Evolutionary conservation across 106 monocot species (phyloP), one percentile per base, ranked within the genome.

Genomic region (Cymbidium sinense): DNA sequence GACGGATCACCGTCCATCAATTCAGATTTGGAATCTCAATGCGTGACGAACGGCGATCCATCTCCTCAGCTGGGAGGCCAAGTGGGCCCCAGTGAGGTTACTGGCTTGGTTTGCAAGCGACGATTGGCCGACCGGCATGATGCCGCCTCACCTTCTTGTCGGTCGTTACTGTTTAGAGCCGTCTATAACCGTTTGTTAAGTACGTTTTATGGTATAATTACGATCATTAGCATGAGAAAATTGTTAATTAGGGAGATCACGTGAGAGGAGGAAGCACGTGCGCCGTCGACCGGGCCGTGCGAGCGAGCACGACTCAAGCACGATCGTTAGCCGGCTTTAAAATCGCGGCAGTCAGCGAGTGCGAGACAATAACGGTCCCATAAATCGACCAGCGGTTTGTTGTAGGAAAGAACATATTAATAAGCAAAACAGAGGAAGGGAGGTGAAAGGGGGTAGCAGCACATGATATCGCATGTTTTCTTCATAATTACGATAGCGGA

Each of bases 261-360:
- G 34, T 70, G 70, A 30, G 33, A 5, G 18, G 70, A 1, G 0
- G 70, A 70, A 70, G 70, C 30, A 34, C 70, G 37, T 71, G 71
- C 71, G 71, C 71, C 71, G 71, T 71, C 71, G 71, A 34, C 34
- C 2, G 34, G 70, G 70, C 0, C 2, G 70, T 70, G 71, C 18
- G 71, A 2, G 34, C 18, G 10, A 7, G 20, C 34, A 71, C 71
- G 6, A 71, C 71, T 67, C 5, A 1, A 31, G 20, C 71, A 71
- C 71, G 71, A 71, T 20, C 30, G 17, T n/a, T 19, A 21, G 35
- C 36, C 37, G 20, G 20, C 31, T 71, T 71, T 71, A 71, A 67
- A 3, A 12, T 4, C n/a, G 47, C 11, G 47, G 47, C 47, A 47
- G 47, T 47, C 13, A 10, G 15, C 13, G 13, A 3, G 33, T 15